Base-by-base conservation (phyloP, 371 early-diverging fungal species). In the Cokeromyces recurvatus region DNA sequence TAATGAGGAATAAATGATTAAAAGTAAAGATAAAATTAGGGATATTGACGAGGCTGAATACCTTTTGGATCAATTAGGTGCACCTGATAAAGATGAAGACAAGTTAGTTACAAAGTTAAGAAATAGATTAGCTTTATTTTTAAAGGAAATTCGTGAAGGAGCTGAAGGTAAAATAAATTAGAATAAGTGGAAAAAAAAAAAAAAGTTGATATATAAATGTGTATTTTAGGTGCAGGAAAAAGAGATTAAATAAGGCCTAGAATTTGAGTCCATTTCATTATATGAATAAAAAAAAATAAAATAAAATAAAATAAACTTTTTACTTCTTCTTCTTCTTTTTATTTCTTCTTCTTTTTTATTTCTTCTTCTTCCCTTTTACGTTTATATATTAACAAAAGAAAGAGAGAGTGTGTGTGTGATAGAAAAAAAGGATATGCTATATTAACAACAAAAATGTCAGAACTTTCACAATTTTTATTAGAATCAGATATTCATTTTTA, bases 11-110 rank as follows among this genome's bases (percentile, higher is more conserved):
- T n/a, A n/a, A n/a, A n/a, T n/a, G n/a, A n/a, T n/a, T n/a, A n/a
- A n/a, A n/a, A n/a, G n/a, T n/a, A n/a, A n/a, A n/a, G n/a, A n/a
- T n/a, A n/a, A n/a, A n/a, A 7, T 19, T 49, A 72, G 73, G 27
- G 59, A 69, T 16, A 75, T 78, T 56, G 78, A 78, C 52, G 78
- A 78, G 57, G 78, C 75, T 31, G 76, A 78, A 51, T 75, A 59
- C 38, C 55, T 71, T n/a, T 53, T 71, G 40, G 71, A 74, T 36
- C 75, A 71, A 47, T 35, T 74, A n/a, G 67, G 69, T 24, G 64
- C 61, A 36, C 75, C 72, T 11, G 69, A 62, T 38, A 57, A 57
- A 38, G 70, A 68, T 32, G 77, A 71, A 48, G 66, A 66, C 36
- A 47, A 55, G 5, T 42, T 73, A 34, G 59, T 71, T 12, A 75